Conservation (phyloP, 805 yeast species). For the Metschnikowia sp. region DNA sequence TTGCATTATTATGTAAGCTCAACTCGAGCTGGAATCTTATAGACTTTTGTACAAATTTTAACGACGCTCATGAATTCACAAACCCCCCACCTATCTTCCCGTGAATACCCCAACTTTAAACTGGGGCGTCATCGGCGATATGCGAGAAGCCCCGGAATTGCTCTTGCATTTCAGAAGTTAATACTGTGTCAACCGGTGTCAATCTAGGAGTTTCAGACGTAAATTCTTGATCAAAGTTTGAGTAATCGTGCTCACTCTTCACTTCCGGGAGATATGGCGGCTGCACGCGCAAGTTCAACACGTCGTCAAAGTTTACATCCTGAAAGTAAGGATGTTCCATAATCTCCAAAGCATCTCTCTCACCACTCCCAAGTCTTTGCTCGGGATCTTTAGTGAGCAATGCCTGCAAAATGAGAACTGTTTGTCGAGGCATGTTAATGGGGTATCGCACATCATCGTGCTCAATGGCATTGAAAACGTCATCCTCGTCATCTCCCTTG, state of each 20-base stretch:
- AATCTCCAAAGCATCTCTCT: slow-evolving; percentile 85
- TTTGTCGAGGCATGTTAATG: slow-evolving; percentile 94
- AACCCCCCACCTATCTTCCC: background rate
- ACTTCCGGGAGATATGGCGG: slow-evolving; percentile 93
- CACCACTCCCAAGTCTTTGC: slow-evolving; percentile 81
- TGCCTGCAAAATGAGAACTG: slow-evolving; percentile 90
- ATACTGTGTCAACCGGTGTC: slow-evolving; percentile 88
- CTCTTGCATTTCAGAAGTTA: slow-evolving; percentile 87
- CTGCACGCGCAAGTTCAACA: slow-evolving; percentile 62
- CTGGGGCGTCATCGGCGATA: slow-evolving; percentile 57
- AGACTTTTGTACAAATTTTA: background rate
- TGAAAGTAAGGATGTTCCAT: slow-evolving; percentile 94
- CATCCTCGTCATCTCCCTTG: slow-evolving; percentile 96
- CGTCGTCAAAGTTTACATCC: slow-evolving; percentile 87
- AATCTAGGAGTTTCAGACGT: slow-evolving; percentile 91
- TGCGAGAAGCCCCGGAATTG: slow-evolving; percentile 97
- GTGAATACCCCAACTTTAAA: slow-evolving; percentile 14
- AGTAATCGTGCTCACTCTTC: slow-evolving; percentile 82
- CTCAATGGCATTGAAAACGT: slow-evolving; percentile 92
- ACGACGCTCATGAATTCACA: background rate
- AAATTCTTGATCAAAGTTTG: slow-evolving; percentile 91
- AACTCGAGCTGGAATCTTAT: background rate
- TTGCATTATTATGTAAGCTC: slow-evolving; percentile 17
- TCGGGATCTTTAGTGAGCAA: slow-evolving; percentile 85
- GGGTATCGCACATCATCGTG: slow-evolving; percentile 97